Conservation (phyloP, 2,329 filamentous ascomycete genomes). For the Laburnicola sp. region DNA sequence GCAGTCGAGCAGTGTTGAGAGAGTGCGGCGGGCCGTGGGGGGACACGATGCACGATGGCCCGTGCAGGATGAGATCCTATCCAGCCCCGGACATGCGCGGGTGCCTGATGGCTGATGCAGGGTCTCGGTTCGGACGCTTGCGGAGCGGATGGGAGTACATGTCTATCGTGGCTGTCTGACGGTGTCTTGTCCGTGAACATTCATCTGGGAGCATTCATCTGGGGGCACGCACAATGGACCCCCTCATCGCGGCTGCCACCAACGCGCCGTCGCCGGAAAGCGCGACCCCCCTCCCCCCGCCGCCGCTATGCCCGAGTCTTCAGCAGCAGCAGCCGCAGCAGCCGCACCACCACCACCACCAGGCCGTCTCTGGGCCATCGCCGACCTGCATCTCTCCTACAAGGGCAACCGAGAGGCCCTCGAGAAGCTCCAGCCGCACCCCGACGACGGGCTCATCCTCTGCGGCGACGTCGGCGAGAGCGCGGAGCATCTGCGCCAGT, state of each 20-base stretch:
- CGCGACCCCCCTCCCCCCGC: background rate
- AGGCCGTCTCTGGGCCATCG: slow-evolving; percentile 49
- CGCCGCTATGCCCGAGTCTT: background rate
- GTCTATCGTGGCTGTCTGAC: too few species aligned
- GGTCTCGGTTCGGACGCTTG: too few species aligned
- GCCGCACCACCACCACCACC: slow-evolving; percentile 4
- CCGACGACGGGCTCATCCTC: slow-evolving; percentile 51
- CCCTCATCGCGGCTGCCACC: background rate
- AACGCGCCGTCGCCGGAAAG: background rate
- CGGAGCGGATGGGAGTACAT: too few species aligned
- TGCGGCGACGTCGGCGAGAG: slow-evolving; percentile 49
- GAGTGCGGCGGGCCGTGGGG: too few species aligned
- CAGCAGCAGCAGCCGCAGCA: too few species aligned
- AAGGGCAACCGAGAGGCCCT: slow-evolving; percentile 51
- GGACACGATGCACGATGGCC: too few species aligned
- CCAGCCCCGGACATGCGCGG: too few species aligned
- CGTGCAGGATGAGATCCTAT: too few species aligned
- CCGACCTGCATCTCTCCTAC: slow-evolving; percentile 53
- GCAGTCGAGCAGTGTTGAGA: too few species aligned
- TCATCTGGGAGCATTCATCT: background rate
- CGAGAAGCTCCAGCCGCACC: slow-evolving; percentile 44
- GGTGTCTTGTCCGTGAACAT: too few species aligned
- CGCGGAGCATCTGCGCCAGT: slow-evolving; percentile 37
- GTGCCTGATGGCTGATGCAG: too few species aligned
- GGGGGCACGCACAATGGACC: background rate